Conservation (phyloP, 2,329 filamentous ascomycete genomes). For the Ceratocystis eucalypticola region DNA sequence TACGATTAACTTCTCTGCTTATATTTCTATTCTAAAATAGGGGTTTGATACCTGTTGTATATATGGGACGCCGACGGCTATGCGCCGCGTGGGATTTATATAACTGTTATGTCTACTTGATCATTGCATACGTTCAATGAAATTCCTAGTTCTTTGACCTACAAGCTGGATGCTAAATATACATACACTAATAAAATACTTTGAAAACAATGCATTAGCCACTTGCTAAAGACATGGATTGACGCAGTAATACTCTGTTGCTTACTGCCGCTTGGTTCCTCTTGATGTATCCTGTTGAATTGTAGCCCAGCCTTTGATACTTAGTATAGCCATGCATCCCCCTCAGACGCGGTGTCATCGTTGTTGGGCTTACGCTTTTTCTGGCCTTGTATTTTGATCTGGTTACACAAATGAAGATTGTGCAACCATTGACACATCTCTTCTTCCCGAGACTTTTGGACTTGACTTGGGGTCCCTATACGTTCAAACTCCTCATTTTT, state of each 20-base stretch:
- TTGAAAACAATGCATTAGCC: neutral
- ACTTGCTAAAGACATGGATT: too few species aligned
- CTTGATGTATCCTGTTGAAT: too few species aligned
- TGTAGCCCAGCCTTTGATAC: neutral
- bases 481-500: neutral
- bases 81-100: neutral
- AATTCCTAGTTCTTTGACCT: neutral
- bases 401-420: neutral
- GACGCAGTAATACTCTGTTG: too few species aligned
- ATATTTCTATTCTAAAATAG: neutral
- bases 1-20: neutral
- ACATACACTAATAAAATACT: neutral
- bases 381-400: neutral
- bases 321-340: neutral
- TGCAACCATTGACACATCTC: neutral
- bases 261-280: too few species aligned
- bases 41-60: neutral
- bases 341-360: neutral
- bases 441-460: neutral
- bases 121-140: neutral
- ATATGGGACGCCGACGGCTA: neutral
- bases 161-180: constrained; percentile 1
- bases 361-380: neutral
- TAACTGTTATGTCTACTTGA: neutral
- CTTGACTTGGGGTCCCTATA: neutral